Percentiles rank a stretch among this genome's conserved stretches.
Conservation (phyloP, 176 grass and related monocot genomes). For the Melocanna baccifera region DNA sequence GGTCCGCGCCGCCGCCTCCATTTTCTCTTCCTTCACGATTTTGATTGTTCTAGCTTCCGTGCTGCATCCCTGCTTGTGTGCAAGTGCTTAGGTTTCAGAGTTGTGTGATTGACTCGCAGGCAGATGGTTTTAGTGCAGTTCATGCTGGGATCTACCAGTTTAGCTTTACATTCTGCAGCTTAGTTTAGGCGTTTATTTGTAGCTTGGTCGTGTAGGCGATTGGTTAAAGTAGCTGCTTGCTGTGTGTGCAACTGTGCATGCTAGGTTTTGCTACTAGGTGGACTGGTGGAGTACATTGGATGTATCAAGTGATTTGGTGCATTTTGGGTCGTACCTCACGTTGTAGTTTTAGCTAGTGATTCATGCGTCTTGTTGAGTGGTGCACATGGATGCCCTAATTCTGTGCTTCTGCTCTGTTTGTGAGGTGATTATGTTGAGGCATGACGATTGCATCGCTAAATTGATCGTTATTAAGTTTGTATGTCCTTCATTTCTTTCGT, state of each 20-base stretch:
- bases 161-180: neutral
- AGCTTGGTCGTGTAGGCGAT: neutral
- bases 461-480: neutral
- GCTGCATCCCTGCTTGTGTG: neutral
- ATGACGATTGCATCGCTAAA: neutral
- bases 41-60: neutral
- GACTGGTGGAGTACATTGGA: neutral
- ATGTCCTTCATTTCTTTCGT: neutral
- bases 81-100: neutral
- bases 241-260: neutral
- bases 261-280: neutral
- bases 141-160: neutral
- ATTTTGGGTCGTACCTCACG: neutral
- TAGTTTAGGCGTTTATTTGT: neutral
- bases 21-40: neutral
- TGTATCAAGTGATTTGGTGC: neutral
- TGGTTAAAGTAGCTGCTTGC: neutral
- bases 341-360: neutral
- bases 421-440: neutral
- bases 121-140: neutral
- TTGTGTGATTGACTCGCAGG: neutral
- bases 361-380: neutral
- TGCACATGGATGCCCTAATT: neutral
- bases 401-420: neutral
- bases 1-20: slow-evolving; percentile 29